Evolutionary conservation across 2,329 filamentous ascomycete genomes (phyloP).

Genomic region (Teratosphaeriaceae sp.): DNA sequence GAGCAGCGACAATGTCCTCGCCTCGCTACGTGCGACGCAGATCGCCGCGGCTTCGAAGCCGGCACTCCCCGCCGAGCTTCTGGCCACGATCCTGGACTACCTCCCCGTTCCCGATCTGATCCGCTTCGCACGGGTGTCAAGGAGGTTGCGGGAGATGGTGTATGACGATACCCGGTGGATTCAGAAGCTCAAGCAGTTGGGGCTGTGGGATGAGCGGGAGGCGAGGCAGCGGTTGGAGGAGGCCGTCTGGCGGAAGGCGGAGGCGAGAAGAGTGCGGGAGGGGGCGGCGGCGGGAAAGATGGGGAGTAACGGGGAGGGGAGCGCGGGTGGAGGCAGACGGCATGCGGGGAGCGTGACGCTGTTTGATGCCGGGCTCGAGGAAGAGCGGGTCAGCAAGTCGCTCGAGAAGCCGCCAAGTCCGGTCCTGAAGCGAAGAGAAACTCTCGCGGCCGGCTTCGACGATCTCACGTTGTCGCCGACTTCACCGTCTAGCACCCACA

Average conservation of each 20-base stretch:
- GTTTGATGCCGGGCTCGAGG: constrained; percentile 67
- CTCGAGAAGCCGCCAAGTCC: constrained; percentile 26
- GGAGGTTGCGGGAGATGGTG: constrained; percentile 91
- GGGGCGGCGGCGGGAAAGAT: constrained; percentile 34
- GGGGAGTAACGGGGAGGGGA: constrained; percentile 31
- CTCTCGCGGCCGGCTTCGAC: constrained; percentile 68
- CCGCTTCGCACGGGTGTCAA: constrained; percentile 75
- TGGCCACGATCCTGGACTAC: constrained; percentile 82
- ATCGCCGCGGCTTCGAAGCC: constrained; percentile 74
- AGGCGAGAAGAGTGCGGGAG: constrained; percentile 44
- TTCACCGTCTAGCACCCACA: constrained; percentile 4
- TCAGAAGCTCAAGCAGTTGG: constrained; percentile 74
- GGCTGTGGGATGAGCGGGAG: constrained; percentile 84
- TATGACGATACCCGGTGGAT: constrained; percentile 98
- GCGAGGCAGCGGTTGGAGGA: constrained; percentile 77
- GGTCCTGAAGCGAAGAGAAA: constrained; percentile 21
- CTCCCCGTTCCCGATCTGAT: constrained; percentile 80
- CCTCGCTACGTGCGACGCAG: constrained; percentile 70
- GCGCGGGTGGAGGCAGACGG: constrained; percentile 27
- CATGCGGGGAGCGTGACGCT: constrained; percentile 50
- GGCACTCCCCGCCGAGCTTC: constrained; percentile 82
- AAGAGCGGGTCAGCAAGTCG: constrained; percentile 48
- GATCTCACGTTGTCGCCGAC: constrained; percentile 53
- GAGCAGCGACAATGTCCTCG: constrained; percentile 51
- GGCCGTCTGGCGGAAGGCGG: constrained; percentile 49